Conservation (phyloP, 129 eudicot genomes). For the Erigeron canadensis region DNA sequence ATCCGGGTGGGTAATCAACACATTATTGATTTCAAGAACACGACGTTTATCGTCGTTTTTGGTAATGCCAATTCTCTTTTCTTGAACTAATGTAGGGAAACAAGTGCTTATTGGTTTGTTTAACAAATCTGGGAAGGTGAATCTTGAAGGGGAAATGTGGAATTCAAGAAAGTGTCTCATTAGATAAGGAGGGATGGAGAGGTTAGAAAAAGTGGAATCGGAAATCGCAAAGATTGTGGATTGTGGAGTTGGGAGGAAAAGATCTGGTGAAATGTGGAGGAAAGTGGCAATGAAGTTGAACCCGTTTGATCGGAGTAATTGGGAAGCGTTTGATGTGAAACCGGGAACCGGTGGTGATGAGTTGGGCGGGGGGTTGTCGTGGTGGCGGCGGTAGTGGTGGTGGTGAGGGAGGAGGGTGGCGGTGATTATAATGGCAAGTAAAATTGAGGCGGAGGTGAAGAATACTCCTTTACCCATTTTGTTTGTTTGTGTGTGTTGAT, state of each 20-base stretch:
- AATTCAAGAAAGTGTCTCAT: slow-evolving; percentile 44
- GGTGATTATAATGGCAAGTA: slow-evolving; percentile 38
- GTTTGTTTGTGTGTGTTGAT: background rate
- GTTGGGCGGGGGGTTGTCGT: slow-evolving; percentile 13
- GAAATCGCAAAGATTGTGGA: slow-evolving; percentile 67
- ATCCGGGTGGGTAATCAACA: slow-evolving; percentile 63
- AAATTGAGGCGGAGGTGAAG: slow-evolving; percentile 40
- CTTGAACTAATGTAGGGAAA: slow-evolving; percentile 39
- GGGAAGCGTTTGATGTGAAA: slow-evolving; percentile 51
- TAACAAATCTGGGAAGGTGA: slow-evolving; percentile 38
- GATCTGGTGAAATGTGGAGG: slow-evolving; percentile 62
- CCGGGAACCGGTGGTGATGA: background rate
- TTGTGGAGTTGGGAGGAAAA: slow-evolving; percentile 46
- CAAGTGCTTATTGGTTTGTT: slow-evolving; percentile 49
- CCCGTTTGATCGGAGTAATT: slow-evolving; percentile 52
- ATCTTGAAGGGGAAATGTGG: slow-evolving; percentile 52
- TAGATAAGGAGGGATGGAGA: slow-evolving; percentile 45
- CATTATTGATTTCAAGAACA: slow-evolving; percentile 53
- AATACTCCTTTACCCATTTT: slow-evolving; percentile 39
- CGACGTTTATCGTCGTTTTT: slow-evolving; percentile 21
- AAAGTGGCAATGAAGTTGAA: slow-evolving; percentile 58
- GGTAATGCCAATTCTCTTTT: slow-evolving; percentile 42
- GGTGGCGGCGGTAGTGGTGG: slow-evolving; percentile 32
- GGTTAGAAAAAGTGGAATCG: slow-evolving; percentile 45
- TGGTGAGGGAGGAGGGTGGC: slow-evolving; percentile 32